A percentile compares a stretch with the other conserved stretches of the same genome.
Conservation (phyloP, 73 alveolate species). For the Uronychia setigera region DNA sequence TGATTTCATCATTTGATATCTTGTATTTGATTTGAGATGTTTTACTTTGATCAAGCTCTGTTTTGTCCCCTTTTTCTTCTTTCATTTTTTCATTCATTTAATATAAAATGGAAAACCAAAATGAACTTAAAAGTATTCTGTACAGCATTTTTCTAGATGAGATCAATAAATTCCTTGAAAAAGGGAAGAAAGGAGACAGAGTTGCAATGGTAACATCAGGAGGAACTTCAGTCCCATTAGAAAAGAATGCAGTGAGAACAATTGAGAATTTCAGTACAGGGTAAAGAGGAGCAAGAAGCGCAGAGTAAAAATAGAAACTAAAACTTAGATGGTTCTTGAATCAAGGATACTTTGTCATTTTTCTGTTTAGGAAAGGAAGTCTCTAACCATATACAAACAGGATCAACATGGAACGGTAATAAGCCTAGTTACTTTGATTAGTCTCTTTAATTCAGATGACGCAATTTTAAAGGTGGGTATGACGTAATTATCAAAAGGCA, state of each 20-base stretch:
- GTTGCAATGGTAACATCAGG: conserved; percentile 85
- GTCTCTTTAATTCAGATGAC: no score
- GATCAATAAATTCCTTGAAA: not conserved
- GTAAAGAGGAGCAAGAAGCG: conserved; percentile 80
- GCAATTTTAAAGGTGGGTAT: no score
- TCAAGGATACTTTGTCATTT: conserved; percentile 34
- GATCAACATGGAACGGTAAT: no score
- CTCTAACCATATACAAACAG: conserved; percentile 31
- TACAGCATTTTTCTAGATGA: not conserved
- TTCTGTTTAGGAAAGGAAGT: conserved; percentile 28
- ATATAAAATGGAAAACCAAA: not conserved
- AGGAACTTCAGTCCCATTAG: conserved; percentile 91
- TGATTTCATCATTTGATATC: not conserved
- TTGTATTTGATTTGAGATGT: not conserved
- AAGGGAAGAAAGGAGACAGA: conserved; percentile 3
- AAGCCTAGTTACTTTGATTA: no score
- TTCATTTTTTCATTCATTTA: not conserved
- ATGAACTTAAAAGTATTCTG: not conserved
- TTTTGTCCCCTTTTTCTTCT: not conserved
- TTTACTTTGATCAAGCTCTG: not conserved
- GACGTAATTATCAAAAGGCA: no score
- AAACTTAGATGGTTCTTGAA: conserved; percentile 18
- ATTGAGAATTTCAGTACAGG: conserved; percentile 93
- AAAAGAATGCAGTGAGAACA: conserved; percentile 84
- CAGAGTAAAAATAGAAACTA: conserved; percentile 56